Conservation (phyloP, 768 basidiomycete genomes). For the Boletellus sp. region DNA sequence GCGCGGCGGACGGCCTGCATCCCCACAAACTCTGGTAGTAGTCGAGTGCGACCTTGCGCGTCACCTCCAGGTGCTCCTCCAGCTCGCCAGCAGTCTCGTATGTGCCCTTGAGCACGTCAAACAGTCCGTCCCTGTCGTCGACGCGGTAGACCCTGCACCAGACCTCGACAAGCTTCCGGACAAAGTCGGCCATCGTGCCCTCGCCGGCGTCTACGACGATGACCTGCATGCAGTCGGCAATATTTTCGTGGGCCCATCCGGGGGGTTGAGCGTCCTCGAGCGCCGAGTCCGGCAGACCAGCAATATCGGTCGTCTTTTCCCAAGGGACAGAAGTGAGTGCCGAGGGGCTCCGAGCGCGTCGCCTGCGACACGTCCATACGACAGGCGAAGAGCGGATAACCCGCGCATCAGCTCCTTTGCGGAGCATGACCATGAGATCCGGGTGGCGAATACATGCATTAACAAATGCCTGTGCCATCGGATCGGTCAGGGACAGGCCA, state of each 20-base stretch:
- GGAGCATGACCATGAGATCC: conserved; percentile 30
- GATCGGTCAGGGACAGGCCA: conserved; percentile 27
- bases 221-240: conserved; percentile 31
- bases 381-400: conserved; percentile 23
- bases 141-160: conserved; percentile 30
- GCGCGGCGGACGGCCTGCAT: conserved; percentile 5
- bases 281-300: conserved; percentile 17
- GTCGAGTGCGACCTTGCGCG: conserved; percentile 6
- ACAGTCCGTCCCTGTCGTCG: conserved; percentile 18
- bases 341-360: conserved; percentile 26
- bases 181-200: conserved; percentile 29
- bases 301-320: conserved; percentile 19
- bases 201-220: conserved; percentile 26
- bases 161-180: conserved; percentile 23
- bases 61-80: conserved; percentile 16
- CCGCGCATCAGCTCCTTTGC: conserved; percentile 27
- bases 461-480: conserved; percentile 27
- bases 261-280: conserved; percentile 25
- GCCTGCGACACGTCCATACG: conserved; percentile 29
- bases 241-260: conserved; percentile 10
- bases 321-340: conserved; percentile 23
- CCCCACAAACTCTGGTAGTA: conserved; percentile 30
- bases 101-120: conserved; percentile 15
- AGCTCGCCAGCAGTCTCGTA: conserved; percentile 27
- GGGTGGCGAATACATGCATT: conserved; percentile 32